Evolutionary conservation across 2,329 filamentous ascomycete species (phyloP), one percentile per base, ranked within the genome.

Genomic region (Exserohilum turcica): DNA sequence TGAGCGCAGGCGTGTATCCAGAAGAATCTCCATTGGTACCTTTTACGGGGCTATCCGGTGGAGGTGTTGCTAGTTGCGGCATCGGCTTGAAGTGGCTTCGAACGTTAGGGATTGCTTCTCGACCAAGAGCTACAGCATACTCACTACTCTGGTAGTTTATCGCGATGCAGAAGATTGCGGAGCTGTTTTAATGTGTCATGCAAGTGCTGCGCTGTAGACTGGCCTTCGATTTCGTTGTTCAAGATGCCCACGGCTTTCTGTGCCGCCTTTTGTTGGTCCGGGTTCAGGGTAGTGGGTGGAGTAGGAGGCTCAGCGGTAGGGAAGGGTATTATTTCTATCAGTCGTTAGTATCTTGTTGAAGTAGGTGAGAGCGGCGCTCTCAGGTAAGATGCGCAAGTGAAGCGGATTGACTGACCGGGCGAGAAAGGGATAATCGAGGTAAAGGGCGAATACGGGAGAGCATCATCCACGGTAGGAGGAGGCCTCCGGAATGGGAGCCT

Each of bases 391-490:
- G 48, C 44, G 29, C 15, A 50, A 42, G 64, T 67, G 59, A 66
- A 56, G 57, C 44, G 52, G 53, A 32, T 45, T 16, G 53, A 74
- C 77, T 61, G 75, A 92, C 90, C 86, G 61, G 89, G 84, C 72
- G 89, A 85, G 73, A 93, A 91, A 2, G 90, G 90, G 46, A 90
- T 82, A 43, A 92, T 88, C 3, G 89, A 91, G 43, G 87, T 90
- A 70, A 93, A 87, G 19, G 91, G 90, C 45, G 90, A 90, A 75
- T 87, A 92, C n/a, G 89, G 88, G 39, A 94, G 79, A 27, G 90
- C 90, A 68, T 94, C 89, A 51, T 88, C 83, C 10, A 94, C 82
- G 3, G 78, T 81, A 9, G 79, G 78, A 18, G 79, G 77, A 35
- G 79, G 73, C 21, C 39, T 43, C 24, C 75, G 65, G 40, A 71